Base-by-base conservation (phyloP, 805 yeast genomes). In the Zygoascus tannicola region DNA sequence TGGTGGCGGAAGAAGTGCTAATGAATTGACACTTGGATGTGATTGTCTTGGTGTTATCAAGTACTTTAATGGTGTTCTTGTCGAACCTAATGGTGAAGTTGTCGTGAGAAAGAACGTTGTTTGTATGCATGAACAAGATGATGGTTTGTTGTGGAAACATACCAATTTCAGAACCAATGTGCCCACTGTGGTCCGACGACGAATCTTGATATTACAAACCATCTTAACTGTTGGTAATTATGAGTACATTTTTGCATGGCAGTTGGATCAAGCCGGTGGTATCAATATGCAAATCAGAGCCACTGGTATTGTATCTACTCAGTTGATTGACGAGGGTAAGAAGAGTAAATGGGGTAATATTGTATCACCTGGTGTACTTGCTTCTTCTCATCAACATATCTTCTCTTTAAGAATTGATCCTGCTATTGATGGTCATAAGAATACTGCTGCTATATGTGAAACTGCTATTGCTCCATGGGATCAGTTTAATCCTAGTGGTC, bases 181-280 rank as follows among this genome's bases (percentile, higher is more conserved):
- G 46, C 76, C 85, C n/a, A 80, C 79, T 50, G 79, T 80, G 49
- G 53, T 52, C 18, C 77, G 94, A 72, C 78, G 81, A 69, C 75
- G 92, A 66, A 86, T 82, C 60, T 79, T 83, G 57, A 80, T 82
- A 37, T 74, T 82, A 49, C 92, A 83, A 67, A 80, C 87, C 48
- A 80, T 83, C 58, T 86, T 88, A 32, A 83, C 94, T 39, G 90
- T 83, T 49, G 88, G 86, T 44, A 83, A 83, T 69, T 83, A 83
- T 66, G 92, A 83, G 67, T 83, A 83, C 68, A 74, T 80, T 51
- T 62, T 82, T 54, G 81, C 81, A 65, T 67, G 78, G 59, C 74
- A 81, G 58, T 78, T 83, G 56, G 83, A 78, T 56, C 85, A 77
- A 64, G 86, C 80, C 52, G 94, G 88, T 56, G 78, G 80, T 44